Evolutionary conservation across 495 filamentous ascomycete species (phyloP).

Genomic region (Penicillium pancosmium): DNA sequence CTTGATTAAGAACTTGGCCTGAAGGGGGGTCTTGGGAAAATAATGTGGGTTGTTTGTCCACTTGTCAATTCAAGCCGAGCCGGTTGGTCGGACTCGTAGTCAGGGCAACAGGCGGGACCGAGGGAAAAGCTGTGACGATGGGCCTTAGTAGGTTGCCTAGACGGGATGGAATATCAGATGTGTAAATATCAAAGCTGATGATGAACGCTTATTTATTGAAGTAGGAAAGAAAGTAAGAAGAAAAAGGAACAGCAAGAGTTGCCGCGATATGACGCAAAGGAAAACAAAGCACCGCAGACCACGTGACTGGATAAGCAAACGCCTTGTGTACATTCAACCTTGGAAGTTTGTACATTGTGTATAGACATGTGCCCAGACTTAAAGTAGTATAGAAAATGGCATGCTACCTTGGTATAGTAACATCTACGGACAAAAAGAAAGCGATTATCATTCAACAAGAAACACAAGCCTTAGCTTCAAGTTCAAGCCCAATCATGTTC

Average conservation of each 20-base stretch:
- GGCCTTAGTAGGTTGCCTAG: not conserved
- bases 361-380: no score
- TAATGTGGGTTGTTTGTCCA: conserved; percentile 27
- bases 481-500: no score
- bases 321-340: no score
- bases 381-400: no score
- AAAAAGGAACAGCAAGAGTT: not conserved
- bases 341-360: no score
- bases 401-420: no score
- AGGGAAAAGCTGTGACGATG: conserved; percentile 12
- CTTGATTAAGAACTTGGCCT: conserved; percentile 24
- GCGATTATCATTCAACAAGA: no score
- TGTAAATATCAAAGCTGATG: not conserved
- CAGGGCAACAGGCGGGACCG: conserved; percentile 42
- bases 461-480: no score
- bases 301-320: conserved; percentile 14
- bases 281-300: conserved; percentile 17
- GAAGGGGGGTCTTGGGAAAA: conserved; percentile 16
- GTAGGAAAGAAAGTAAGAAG: not conserved
- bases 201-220: not conserved
- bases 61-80: conserved; percentile 31
- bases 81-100: conserved; percentile 34
- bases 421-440: no score
- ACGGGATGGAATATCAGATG: not conserved
- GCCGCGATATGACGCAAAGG: conserved; percentile 21